Percentiles rank a stretch among this genome's conserved stretches.
Evolutionary conservation across 768 basidiomycete genomes (phyloP).

Genomic region (Boletus vermiculosoides): DNA sequence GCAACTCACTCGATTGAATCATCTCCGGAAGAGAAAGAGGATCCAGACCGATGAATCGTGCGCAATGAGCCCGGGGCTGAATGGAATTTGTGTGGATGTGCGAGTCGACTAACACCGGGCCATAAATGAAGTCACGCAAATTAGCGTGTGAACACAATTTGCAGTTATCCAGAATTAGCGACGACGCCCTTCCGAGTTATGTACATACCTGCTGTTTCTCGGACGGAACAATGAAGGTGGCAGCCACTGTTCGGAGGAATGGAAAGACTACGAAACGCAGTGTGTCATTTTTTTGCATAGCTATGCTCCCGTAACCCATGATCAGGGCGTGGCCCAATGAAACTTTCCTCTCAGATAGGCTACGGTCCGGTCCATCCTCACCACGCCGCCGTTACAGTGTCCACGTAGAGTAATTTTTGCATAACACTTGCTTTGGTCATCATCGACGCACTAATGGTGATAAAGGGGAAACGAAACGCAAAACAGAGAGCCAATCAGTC

Average conservation of each 20-base stretch:
- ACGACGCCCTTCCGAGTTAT: too few relatives aligned
- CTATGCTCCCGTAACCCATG: background rate
- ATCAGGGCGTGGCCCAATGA: background rate
- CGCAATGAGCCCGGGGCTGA: background rate
- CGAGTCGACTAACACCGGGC: too few relatives aligned
- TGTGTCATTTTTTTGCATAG: background rate
- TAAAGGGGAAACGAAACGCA: background rate
- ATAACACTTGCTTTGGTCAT: too few relatives aligned
- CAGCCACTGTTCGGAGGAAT: background rate
- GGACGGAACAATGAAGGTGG: background rate
- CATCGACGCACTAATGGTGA: background rate
- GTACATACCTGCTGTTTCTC: background rate
- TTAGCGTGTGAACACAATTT: background rate
- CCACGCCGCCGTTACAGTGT: background rate
- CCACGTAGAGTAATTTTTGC: background rate
- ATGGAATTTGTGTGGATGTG: too few relatives aligned
- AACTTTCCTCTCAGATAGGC: background rate
- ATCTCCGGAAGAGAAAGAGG: background rate
- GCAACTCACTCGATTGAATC: background rate
- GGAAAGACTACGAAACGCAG: background rate
- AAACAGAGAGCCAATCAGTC: background rate
- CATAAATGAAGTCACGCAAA: background rate
- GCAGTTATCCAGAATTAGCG: background rate
- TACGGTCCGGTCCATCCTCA: background rate
- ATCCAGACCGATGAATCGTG: background rate